These are phyloP conservation scores for Boechera retrofracta DNA, from an alignment of 345 rosid genomes.

Conservation along the genomic window DNA sequence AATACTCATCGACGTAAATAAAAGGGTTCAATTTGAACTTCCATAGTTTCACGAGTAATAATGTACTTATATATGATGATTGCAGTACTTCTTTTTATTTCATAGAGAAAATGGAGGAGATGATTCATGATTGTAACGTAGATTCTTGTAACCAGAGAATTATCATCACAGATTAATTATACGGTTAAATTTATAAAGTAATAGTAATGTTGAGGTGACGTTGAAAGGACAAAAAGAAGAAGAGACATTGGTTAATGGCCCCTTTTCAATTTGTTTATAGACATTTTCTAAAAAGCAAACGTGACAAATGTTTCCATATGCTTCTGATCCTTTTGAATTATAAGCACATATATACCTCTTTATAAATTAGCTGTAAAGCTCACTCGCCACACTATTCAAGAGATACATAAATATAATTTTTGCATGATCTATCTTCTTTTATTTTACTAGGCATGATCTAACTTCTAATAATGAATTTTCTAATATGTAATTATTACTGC, in stretches of 20 bases:
- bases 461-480: conserved; percentile 1
- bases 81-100: neutral
- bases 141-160: neutral
- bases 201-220: conserved; percentile 26
- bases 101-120: neutral
- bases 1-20: neutral
- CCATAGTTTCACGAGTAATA: conserved; percentile 5
- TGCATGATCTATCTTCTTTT: conserved; percentile 4
- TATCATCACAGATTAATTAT: neutral
- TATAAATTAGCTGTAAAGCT: conserved; percentile 35
- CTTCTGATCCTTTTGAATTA: conserved; percentile 8
- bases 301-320: conserved; percentile 25
- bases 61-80: conserved; percentile 15
- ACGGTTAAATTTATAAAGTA: neutral
- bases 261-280: neutral
- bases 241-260: neutral
- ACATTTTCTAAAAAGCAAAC: conserved; percentile 16
- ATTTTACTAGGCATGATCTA: conserved; percentile 3
- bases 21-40: neutral
- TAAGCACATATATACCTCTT: neutral
- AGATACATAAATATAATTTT: neutral
- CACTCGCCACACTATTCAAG: neutral
- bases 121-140: neutral
- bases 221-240: conserved; percentile 41
- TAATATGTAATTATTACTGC: neutral